Percentiles rank a stretch among this genome's conserved stretches.
Conservation (phyloP, 2,329 filamentous ascomycete species). For the Ceratocystis albifundus region DNA sequence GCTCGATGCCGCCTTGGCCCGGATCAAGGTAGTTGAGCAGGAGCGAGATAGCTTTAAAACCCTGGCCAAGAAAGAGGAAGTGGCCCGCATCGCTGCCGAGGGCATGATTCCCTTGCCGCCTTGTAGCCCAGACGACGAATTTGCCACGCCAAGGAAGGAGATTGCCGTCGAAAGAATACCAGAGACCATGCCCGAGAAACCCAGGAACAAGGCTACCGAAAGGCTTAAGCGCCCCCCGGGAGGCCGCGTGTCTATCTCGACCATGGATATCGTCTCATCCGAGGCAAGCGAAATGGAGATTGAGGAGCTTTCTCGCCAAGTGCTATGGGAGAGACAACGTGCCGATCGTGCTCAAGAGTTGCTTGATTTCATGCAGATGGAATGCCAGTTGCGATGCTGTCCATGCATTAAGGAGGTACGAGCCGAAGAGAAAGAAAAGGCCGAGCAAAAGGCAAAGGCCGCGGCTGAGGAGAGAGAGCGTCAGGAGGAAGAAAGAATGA, state of each 20-base stretch:
- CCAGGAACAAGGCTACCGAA: constrained; percentile 24
- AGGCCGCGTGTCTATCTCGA: constrained; percentile 36
- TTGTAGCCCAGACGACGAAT: constrained; percentile 45
- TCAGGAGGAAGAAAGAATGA: constrained; percentile 16
- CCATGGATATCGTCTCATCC: constrained; percentile 43
- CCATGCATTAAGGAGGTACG: constrained; percentile 27
- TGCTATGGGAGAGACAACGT: constrained; percentile 49
- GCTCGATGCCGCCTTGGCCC: constrained; percentile 51
- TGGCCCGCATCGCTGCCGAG: constrained; percentile 60
- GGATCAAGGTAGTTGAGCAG: constrained; percentile 54
- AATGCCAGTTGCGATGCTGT: constrained; percentile 59
- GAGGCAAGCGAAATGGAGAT: constrained; percentile 47
- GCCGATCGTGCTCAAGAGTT: constrained; percentile 60
- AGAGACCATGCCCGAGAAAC: constrained; percentile 24
- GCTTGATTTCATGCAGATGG: constrained; percentile 63
- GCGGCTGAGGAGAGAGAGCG: constrained; percentile 6
- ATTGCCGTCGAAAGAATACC: constrained; percentile 21
- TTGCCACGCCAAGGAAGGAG: constrained; percentile 47
- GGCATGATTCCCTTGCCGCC: constrained; percentile 55
- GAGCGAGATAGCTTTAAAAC: constrained; percentile 65
- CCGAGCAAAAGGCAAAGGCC: neutral
- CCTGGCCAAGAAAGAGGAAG: constrained; percentile 60
- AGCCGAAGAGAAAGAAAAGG: constrained; percentile 10
- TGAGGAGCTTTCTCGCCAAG: constrained; percentile 42
- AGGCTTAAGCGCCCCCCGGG: constrained; percentile 26